Evolutionary conservation across 169 alveolate genomes (phyloP), one percentile per base, ranked within the genome.

Genomic region (Plasmodium gonderi): DNA sequence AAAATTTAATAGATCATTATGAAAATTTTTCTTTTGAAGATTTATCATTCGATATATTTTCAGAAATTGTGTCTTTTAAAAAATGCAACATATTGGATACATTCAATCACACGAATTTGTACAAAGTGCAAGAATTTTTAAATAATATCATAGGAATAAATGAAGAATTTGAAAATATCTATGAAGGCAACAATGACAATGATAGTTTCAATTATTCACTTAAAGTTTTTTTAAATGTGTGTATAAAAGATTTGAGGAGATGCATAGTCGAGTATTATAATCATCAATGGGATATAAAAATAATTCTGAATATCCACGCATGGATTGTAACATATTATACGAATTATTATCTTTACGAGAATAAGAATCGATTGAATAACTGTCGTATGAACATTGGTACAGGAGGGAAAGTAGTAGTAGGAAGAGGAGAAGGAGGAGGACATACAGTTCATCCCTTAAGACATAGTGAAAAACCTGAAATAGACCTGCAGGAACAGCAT

Each of bases 251-350:
- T 75, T 23, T 85, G 3, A 72, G 85, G 38, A 72, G 92, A 44
- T 85, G 92, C 33, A 85, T 85, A 36, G 67, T 38, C 8, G 92
- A 85, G 26, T 38, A 54, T 44, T 85, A 85, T 26, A 72, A 85
- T 26, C 33, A 49, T 23, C 74, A 45, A 17, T 85, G 92, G 92
- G 92, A 85, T 38, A 54, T 85, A 14, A 85, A 85, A 49, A 75
- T 85, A 1, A 85, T 85, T 36, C 67, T 85, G 9, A 85, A 85
- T 38, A 74, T 85, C 0, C 92, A 85, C 44, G 92, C 92, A 74
- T 85, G 92, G 92, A 85, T 85, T 12, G 83, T 85, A 14, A 85
- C 92, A 0, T 85, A 85, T 49, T 85, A 85, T 11, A 85, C 92
- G 6, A 85, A 85, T 38, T 85, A 23, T 74, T 85, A 85, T 38